Evolutionary conservation across 345 rosid genomes (phyloP), one percentile per base, ranked within the genome.

Genomic region (Ceriops decandra): DNA sequence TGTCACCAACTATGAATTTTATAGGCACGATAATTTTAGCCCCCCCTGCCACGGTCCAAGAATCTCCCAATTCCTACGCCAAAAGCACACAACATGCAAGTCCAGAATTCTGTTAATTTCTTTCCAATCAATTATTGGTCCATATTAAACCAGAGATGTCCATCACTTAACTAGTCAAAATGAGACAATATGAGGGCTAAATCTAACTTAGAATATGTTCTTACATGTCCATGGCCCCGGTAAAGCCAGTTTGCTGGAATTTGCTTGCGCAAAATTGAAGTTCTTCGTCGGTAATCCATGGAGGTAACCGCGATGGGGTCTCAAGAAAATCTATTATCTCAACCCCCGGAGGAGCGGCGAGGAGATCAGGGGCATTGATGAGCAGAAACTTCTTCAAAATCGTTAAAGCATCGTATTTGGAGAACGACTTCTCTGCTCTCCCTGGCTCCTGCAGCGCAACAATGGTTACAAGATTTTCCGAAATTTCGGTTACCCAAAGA

Each of bases 241-340:
- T 77, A 68, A 47, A 42, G 16, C 49, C 49, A 42, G 49, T 42
- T 42, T 13, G 49, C 35, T 66, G 68, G 68, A 82, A 82, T 53
- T 76, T 60, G 57, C 24, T 52, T 16, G 78, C 85, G 6, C 21
- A 58, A 42, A 59, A 71, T 49, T 75, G 78, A 20, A 79, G 77
- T 13, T 80, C 79, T 33, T 80, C 84, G 9, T 62, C 49, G 17
- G 49, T 59, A 24, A 74, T 74, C 84, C 74, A 78, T 1, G 68
- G 1, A 13, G 80, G 78, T 58, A 77, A 64, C 0, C 17, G 15
- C 49, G 70, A 38, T 7, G 77, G 77, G 59, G 71, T 74, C 26
- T 42, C 68, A 1, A 78, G 82, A 58, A 79, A 76, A 63, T 76
- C 81, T 9, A 79, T 71, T 42, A 79, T 60, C 33, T 70, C 82